These are phyloP conservation scores for Candida anglica DNA, from an alignment of 805 yeast species.

Conservation along the genomic window DNA sequence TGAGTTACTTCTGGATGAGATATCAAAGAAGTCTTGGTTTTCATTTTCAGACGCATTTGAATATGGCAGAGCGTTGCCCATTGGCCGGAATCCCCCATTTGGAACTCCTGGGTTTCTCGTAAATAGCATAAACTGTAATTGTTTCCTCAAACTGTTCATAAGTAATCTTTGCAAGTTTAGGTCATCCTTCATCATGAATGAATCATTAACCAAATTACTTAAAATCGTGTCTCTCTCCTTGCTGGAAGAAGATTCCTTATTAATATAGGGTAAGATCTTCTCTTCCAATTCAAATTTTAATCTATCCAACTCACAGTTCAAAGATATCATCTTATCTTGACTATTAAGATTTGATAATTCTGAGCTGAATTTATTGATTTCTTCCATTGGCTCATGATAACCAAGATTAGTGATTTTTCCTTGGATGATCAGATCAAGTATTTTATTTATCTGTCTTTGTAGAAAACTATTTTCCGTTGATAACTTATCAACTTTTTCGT, in stretches of 20 bases:
- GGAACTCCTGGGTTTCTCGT: constrained; percentile 39
- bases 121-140: constrained; percentile 45
- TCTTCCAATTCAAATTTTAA: constrained; percentile 40
- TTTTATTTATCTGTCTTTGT: constrained; percentile 41
- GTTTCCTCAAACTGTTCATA: constrained; percentile 45
- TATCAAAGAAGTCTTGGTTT: constrained; percentile 18
- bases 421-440: constrained; percentile 44
- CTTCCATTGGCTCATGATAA: constrained; percentile 44
- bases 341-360: constrained; percentile 13
- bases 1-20: constrained; percentile 22
- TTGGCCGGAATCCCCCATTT: no score
- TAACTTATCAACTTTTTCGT: constrained; percentile 21
- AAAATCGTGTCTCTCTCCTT: constrained; percentile 27
- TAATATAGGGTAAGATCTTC: constrained; percentile 30
- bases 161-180: constrained; percentile 41
- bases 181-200: constrained; percentile 42
- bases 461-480: constrained; percentile 34
- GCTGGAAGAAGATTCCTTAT: constrained; percentile 14
- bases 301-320: constrained; percentile 41
- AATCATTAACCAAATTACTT: constrained; percentile 31
- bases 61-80: no score
- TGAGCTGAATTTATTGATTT: constrained; percentile 26
- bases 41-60: constrained; percentile 2
- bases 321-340: constrained; percentile 25
- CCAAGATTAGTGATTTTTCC: constrained; percentile 51